Percentiles rank a stretch among this genome's conserved stretches.
These are phyloP conservation scores for Populus davidiana DNA, from an alignment of 345 rosid species.

Conservation along the genomic window DNA sequence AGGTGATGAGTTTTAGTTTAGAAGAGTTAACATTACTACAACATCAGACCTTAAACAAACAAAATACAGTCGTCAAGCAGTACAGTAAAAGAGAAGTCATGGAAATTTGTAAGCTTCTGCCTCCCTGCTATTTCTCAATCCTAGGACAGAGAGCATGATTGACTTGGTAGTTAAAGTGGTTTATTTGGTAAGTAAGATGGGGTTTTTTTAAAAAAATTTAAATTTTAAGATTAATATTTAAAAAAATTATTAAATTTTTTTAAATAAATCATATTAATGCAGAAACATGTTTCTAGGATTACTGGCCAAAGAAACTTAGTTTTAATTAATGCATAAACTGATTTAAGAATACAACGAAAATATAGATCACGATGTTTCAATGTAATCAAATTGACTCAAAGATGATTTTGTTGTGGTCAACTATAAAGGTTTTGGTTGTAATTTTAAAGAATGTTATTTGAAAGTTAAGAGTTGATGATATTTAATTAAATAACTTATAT, in stretches of 20 bases:
- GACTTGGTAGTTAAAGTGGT: too few species aligned
- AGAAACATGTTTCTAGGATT: too few species aligned
- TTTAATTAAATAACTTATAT: too few species aligned
- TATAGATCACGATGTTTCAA: not conserved
- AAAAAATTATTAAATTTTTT: too few species aligned
- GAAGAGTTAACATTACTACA: slow-evolving; percentile 10
- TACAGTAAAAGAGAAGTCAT: slow-evolving; percentile 15
- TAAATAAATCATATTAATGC: too few species aligned
- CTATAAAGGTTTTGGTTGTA: not conserved
- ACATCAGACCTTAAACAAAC: not conserved
- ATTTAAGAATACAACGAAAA: too few species aligned
- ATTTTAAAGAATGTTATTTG: not conserved
- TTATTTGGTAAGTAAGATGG: too few species aligned
- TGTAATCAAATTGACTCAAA: slow-evolving; percentile 12
- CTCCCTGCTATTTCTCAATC: slow-evolving; percentile 4
- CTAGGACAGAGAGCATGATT: not conserved
- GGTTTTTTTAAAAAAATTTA: too few species aligned
- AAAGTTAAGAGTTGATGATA: not conserved
- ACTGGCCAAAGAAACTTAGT: too few species aligned
- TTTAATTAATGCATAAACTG: too few species aligned
- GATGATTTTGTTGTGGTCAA: not conserved
- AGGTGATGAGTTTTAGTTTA: slow-evolving; percentile 60
- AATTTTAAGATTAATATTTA: too few species aligned
- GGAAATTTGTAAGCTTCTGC: slow-evolving; percentile 4
- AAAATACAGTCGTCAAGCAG: not conserved